Percentiles rank a stretch among this genome's conserved stretches.
phyloP scores from a whole-genome alignment of 176 grass and related monocot genomes.

The Areca catechu region DNA sequence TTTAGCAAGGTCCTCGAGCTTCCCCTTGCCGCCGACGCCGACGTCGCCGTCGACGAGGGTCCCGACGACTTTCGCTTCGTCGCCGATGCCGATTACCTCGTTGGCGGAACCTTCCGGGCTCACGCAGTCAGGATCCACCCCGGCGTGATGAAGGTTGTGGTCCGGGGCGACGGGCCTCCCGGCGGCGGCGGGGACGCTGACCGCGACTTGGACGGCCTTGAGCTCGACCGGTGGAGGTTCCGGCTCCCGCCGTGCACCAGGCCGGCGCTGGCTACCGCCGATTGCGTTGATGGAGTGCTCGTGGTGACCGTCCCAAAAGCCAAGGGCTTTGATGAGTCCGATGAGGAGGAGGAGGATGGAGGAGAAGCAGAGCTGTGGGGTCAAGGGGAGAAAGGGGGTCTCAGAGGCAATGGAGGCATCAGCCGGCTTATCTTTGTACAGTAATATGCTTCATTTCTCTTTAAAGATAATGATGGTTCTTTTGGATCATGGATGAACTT shows the following conservation, averaged over 20 bases:
- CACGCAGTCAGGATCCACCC: slow-evolving; percentile 49
- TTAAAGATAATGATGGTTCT: too few relatives aligned
- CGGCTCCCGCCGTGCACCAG: slow-evolving; percentile 44
- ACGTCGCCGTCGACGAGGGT: slow-evolving; percentile 46
- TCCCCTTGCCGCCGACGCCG: slow-evolving; percentile 52
- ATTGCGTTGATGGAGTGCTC: slow-evolving; percentile 43
- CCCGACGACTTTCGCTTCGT: slow-evolving; percentile 54
- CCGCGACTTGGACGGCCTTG: slow-evolving; percentile 29
- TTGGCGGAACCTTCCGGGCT: slow-evolving; percentile 23
- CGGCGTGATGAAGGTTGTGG: slow-evolving; percentile 59
- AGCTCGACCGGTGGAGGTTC: slow-evolving; percentile 59
- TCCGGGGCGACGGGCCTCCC: slow-evolving; percentile 15
- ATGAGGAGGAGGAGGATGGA: slow-evolving; percentile 9
- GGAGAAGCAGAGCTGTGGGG: not conserved
- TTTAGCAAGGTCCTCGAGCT: slow-evolving; percentile 91
- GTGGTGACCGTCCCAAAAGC: slow-evolving; percentile 68
- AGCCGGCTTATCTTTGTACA: slow-evolving; percentile 6
- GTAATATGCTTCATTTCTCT: not conserved
- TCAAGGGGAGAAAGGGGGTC: too few relatives aligned
- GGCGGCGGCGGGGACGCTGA: not conserved
- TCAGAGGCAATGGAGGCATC: not conserved
- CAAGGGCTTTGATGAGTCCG: not conserved
- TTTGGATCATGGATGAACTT: too few relatives aligned
- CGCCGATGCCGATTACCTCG: not conserved
- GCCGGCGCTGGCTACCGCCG: slow-evolving; percentile 41